Evolutionary conservation across 176 grass and related monocot species (phyloP).

Genomic region (Thalia dealbata): DNA sequence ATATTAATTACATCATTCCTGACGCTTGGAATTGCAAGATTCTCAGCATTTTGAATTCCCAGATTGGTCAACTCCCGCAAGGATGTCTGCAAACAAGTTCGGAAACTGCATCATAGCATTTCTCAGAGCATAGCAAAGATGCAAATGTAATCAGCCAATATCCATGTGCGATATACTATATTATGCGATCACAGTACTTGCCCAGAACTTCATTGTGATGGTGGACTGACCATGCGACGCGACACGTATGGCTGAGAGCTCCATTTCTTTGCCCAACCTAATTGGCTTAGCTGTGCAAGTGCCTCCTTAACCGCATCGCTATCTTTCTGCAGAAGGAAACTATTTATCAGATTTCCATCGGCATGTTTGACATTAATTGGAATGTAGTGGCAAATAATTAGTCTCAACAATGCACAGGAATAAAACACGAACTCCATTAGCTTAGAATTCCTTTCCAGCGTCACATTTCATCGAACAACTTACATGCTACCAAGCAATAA

Average conservation of each 20-base stretch:
- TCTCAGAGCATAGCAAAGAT: not conserved
- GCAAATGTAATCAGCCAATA: not conserved
- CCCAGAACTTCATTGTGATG: conserved; percentile 23
- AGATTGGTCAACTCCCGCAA: conserved; percentile 73
- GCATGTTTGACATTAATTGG: not conserved
- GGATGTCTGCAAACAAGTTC: conserved; percentile 51
- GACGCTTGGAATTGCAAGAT: conserved; percentile 83
- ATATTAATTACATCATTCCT: conserved; percentile 89
- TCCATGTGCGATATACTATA: conserved; percentile 7
- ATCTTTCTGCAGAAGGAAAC: conserved; percentile 47
- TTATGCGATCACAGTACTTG: conserved; percentile 15
- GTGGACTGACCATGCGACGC: conserved; percentile 76
- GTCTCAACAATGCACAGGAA: not conserved
- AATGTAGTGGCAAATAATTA: not conserved
- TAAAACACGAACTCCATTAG: not conserved
- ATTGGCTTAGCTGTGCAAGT: conserved; percentile 60
- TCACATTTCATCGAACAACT: too few relatives aligned
- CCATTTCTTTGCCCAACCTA: conserved; percentile 86
- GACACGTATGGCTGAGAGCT: conserved; percentile 90
- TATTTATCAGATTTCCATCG: not conserved
- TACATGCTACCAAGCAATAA: too few relatives aligned
- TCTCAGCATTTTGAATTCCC: conserved; percentile 90
- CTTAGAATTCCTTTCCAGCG: too few relatives aligned
- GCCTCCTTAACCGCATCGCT: conserved; percentile 43
- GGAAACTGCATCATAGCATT: not conserved